Evolutionary conservation across 2,329 filamentous ascomycete species (phyloP).

Genomic region (Hymenotorrendiella dingleyae): DNA sequence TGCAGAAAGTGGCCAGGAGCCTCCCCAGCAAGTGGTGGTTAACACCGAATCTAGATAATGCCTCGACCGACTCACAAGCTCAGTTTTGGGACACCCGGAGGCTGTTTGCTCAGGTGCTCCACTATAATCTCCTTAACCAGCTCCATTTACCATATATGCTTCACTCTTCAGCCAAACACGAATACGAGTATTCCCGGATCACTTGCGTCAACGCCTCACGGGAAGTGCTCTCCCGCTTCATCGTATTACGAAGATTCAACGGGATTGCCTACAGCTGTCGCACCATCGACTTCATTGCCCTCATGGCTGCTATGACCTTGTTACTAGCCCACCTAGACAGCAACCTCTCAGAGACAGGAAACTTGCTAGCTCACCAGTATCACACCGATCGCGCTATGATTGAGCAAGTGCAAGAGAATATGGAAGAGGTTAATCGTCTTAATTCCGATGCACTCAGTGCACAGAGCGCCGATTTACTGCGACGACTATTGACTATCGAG

Average conservation of each 20-base stretch:
- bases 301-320: conserved; percentile 35
- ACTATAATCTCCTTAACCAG: conserved; percentile 35
- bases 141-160: conserved; percentile 38
- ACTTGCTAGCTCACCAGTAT: conserved; percentile 35
- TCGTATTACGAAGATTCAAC: conserved; percentile 20
- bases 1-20: conserved; percentile 29
- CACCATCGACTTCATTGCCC: conserved; percentile 34
- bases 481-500: conserved; percentile 31
- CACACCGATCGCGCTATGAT: conserved; percentile 36
- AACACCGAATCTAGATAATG: conserved; percentile 23
- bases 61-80: conserved; percentile 3
- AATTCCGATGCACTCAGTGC: conserved; percentile 30
- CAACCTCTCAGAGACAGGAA: conserved; percentile 20
- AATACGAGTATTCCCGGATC: conserved; percentile 31
- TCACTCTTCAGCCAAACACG: conserved; percentile 12
- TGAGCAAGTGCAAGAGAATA: conserved; percentile 33
- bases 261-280: conserved; percentile 30
- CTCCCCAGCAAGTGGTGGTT: conserved; percentile 20
- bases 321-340: conserved; percentile 34
- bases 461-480: conserved; percentile 29
- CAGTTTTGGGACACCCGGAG: conserved; percentile 18
- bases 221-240: conserved; percentile 34
- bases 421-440: conserved; percentile 27
- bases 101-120: conserved; percentile 32
- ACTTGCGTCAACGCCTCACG: conserved; percentile 35